Evolutionary conservation across 2,329 filamentous ascomycete genomes (phyloP).

Genomic region (Curvularia sp.): DNA sequence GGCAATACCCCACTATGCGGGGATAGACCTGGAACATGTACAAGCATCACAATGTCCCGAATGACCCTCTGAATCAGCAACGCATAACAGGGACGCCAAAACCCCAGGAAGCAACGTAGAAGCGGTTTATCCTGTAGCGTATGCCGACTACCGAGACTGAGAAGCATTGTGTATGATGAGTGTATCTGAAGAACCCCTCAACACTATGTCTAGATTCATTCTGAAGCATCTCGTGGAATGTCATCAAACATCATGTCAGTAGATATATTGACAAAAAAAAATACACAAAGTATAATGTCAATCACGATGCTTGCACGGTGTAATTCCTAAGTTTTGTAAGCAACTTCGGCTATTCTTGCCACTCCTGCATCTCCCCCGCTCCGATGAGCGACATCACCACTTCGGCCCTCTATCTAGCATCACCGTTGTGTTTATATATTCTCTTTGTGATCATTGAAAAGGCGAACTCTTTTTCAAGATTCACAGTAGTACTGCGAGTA

Average conservation of each 20-base stretch:
- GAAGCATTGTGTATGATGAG: background rate
- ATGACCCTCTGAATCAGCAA: background rate
- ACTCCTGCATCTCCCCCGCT: slow-evolving; percentile 6
- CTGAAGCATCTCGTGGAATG: background rate
- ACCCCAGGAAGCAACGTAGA: background rate
- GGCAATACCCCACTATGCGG: background rate
- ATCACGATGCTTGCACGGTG: background rate
- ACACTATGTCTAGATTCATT: background rate
- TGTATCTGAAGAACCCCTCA: background rate
- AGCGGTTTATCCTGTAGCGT: background rate
- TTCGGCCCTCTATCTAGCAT: background rate
- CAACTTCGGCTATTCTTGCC: slow-evolving; percentile 17
- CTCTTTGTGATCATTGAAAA: background rate
- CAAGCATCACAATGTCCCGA: background rate
- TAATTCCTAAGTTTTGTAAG: slow-evolving; percentile 1
- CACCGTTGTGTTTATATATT: background rate
- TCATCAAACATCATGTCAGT: background rate
- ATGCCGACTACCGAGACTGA: background rate
- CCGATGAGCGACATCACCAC: slow-evolving; percentile 14
- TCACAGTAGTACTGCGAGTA: background rate
- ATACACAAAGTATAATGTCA: background rate
- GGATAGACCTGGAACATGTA: background rate
- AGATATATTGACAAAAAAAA: background rate
- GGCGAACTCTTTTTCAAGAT: background rate
- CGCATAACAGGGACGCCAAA: background rate